Conservation (phyloP, 768 basidiomycete genomes). For the Phanerochaete carnosa region DNA sequence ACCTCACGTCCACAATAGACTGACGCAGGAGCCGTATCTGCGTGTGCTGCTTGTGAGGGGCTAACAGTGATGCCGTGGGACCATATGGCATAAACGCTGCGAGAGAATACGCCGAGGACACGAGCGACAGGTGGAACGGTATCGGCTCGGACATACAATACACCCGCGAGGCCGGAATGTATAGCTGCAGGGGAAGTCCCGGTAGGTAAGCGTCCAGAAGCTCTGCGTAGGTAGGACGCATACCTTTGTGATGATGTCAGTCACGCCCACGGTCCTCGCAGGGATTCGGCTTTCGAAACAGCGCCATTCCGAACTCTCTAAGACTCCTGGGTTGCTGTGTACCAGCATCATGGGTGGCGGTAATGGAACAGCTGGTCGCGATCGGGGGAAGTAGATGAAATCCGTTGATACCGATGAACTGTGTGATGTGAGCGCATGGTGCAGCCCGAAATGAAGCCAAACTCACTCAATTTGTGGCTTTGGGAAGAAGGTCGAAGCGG, state of each 20-base stretch:
- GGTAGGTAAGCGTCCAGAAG: neutral
- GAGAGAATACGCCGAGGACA: slow-evolving; percentile 53
- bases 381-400: slow-evolving; percentile 65
- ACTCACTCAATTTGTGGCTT: slow-evolving; percentile 9
- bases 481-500: slow-evolving; percentile 23
- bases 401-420: slow-evolving; percentile 45
- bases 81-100: slow-evolving; percentile 58
- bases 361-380: slow-evolving; percentile 51
- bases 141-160: slow-evolving; percentile 58
- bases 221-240: neutral
- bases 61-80: slow-evolving; percentile 37
- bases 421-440: neutral
- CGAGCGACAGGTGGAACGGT: slow-evolving; percentile 64
- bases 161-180: slow-evolving; percentile 56
- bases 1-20: slow-evolving; percentile 62
- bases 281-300: slow-evolving; percentile 36
- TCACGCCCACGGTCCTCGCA: slow-evolving; percentile 16
- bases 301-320: slow-evolving; percentile 48
- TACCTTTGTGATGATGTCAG: slow-evolving; percentile 36
- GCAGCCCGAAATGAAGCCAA: neutral
- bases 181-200: slow-evolving; percentile 28
- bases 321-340: slow-evolving; percentile 32
- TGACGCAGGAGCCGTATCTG: slow-evolving; percentile 65
- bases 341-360: slow-evolving; percentile 40
- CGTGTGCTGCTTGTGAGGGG: slow-evolving; percentile 36